Percentiles rank a stretch among this genome's conserved stretches.
phyloP scores from a whole-genome alignment of 805 yeast species.

The Barnettozyma pratensis region DNA sequence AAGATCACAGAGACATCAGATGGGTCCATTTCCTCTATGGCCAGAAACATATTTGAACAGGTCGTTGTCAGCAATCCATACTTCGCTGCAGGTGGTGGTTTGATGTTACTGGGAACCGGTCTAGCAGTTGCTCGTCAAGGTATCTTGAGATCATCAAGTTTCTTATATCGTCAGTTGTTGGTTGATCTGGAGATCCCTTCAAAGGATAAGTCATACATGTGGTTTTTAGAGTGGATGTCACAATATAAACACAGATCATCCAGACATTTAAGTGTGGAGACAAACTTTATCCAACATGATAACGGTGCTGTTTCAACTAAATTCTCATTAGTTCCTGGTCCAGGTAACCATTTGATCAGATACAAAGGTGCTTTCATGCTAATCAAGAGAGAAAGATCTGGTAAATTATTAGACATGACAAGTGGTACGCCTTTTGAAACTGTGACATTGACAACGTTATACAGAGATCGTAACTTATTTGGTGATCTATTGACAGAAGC shows the following conservation, averaged over 20 bases:
- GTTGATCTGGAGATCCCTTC: slow-evolving; percentile 93
- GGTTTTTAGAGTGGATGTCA: slow-evolving; percentile 98
- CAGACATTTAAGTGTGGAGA: slow-evolving; percentile 86
- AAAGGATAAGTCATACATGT: slow-evolving; percentile 85
- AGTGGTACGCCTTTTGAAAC: slow-evolving; percentile 95
- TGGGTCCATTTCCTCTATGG: slow-evolving; percentile 27
- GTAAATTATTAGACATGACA: slow-evolving; percentile 80
- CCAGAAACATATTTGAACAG: slow-evolving; percentile 39
- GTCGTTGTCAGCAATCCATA: slow-evolving; percentile 77
- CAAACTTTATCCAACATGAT: slow-evolving; percentile 80
- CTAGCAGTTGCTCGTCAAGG: slow-evolving; percentile 75
- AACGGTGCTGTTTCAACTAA: slow-evolving; percentile 87
- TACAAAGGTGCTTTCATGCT: slow-evolving; percentile 86
- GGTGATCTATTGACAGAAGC: slow-evolving; percentile 76
- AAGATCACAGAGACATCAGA: slow-evolving; percentile 17
- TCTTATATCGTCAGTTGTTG: slow-evolving; percentile 74
- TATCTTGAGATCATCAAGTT: slow-evolving; percentile 52
- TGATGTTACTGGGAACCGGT: slow-evolving; percentile 91
- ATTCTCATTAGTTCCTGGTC: slow-evolving; percentile 93
- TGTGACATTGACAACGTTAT: slow-evolving; percentile 86
- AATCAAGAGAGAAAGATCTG: slow-evolving; percentile 86
- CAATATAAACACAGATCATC: slow-evolving; percentile 68
- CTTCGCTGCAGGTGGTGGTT: slow-evolving; percentile 97
- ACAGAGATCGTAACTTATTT: slow-evolving; percentile 71
- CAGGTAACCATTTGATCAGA: slow-evolving; percentile 84